These are phyloP conservation scores for Athelia psychrophila DNA, from an alignment of 1,284 basidiomycete species.

Conservation along the genomic window DNA sequence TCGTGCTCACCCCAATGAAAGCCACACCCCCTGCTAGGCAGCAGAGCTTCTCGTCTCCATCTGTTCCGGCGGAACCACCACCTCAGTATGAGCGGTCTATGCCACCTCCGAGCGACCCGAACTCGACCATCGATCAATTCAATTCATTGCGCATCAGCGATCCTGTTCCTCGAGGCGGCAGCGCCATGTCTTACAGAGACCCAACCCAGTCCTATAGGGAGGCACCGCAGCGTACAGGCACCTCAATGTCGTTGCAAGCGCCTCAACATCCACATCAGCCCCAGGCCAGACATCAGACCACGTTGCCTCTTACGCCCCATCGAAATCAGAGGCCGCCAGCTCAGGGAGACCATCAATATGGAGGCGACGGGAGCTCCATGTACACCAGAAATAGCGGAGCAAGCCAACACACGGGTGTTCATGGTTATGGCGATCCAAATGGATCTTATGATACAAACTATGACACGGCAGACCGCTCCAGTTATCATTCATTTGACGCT, in stretches of 20 bases:
- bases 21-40: slow-evolving; percentile 23
- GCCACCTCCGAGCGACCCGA: slow-evolving; percentile 39
- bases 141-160: slow-evolving; percentile 45
- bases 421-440: slow-evolving; percentile 15
- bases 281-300: slow-evolving; percentile 31
- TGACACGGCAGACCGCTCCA: slow-evolving; percentile 25
- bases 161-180: slow-evolving; percentile 19
- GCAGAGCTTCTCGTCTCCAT: slow-evolving; percentile 38
- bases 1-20: slow-evolving; percentile 2
- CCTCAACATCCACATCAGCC: slow-evolving; percentile 21
- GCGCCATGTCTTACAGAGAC: slow-evolving; percentile 22
- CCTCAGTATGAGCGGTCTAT: slow-evolving; percentile 29
- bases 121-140: slow-evolving; percentile 44
- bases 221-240: slow-evolving; percentile 44
- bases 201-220: slow-evolving; percentile 32
- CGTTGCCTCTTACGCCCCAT: slow-evolving; percentile 26
- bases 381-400: slow-evolving; percentile 22
- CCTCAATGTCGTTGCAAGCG: slow-evolving; percentile 48
- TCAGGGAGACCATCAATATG: neutral
- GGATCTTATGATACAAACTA: slow-evolving; percentile 15
- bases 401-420: neutral
- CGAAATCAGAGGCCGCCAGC: slow-evolving; percentile 3
- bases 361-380: slow-evolving; percentile 18
- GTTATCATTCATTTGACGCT: slow-evolving; percentile 5
- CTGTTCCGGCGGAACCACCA: slow-evolving; percentile 34